Conservation (phyloP, 805 yeast genomes). For the Tetrapisispora fleetii region DNA sequence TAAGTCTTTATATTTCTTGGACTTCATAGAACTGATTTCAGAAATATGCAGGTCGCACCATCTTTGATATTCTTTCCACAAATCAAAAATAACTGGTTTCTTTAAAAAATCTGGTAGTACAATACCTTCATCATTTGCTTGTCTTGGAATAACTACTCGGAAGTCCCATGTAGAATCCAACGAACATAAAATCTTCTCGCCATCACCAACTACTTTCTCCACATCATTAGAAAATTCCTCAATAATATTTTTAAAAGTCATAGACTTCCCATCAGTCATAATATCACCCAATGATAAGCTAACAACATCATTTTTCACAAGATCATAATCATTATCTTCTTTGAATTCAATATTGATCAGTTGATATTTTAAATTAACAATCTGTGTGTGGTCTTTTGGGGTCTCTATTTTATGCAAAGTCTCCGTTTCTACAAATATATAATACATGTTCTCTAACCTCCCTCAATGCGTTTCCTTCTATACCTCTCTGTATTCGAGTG, state of each 20-base stretch:
- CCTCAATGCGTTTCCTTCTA: not conserved
- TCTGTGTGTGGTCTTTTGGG: conserved; percentile 55
- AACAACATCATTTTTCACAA: conserved; percentile 39
- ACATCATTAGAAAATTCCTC: conserved; percentile 40
- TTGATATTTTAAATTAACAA: conserved; percentile 60
- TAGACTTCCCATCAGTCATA: conserved; percentile 40
- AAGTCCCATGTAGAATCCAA: conserved; percentile 57
- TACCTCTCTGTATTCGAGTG: not conserved
- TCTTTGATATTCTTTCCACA: conserved; percentile 59
- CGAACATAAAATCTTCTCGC: conserved; percentile 57
- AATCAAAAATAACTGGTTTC: conserved; percentile 67
- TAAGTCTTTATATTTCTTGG: conserved; percentile 10
- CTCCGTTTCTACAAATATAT: conserved; percentile 14
- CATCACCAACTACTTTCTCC: conserved; percentile 26
- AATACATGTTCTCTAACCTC: conserved; percentile 6
- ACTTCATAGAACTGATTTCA: not conserved
- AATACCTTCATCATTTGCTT: conserved; percentile 67
- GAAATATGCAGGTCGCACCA: conserved; percentile 58
- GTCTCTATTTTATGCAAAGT: conserved; percentile 15
- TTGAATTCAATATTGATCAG: conserved; percentile 39
- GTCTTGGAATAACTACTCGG: conserved; percentile 69
- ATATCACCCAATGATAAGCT: conserved; percentile 46
- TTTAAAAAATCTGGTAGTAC: conserved; percentile 65
- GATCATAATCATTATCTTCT: conserved; percentile 34
- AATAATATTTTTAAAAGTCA: conserved; percentile 55